These are phyloP conservation scores for Clausena lansium DNA, from an alignment of 345 rosid species.

Conservation along the genomic window DNA sequence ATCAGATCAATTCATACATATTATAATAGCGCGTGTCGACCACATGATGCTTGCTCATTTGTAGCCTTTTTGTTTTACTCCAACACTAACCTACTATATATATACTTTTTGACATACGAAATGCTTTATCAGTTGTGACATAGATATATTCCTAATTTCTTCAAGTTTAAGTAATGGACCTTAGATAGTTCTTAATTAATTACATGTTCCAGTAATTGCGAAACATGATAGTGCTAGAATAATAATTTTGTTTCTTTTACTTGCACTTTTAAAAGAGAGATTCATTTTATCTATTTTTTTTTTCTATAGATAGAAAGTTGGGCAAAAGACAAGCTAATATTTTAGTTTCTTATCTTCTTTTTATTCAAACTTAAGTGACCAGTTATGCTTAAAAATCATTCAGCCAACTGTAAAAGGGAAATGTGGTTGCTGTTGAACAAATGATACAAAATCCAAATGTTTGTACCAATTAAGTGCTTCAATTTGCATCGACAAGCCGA, in stretches of 20 bases:
- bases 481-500: conserved; percentile 12
- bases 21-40: too few relatives aligned
- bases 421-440: background rate
- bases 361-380: too few relatives aligned
- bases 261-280: background rate
- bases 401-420: background rate
- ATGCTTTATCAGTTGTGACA: background rate
- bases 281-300: background rate
- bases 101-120: background rate
- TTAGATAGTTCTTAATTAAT: background rate
- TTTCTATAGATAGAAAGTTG: background rate
- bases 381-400: too few relatives aligned
- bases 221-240: background rate
- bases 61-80: background rate
- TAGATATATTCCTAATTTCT: background rate
- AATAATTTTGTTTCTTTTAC: background rate
- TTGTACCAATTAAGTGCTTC: background rate
- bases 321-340: too few relatives aligned
- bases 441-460: background rate
- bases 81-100: background rate
- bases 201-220: background rate
- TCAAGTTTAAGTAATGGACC: background rate
- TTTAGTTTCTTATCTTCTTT: too few relatives aligned
- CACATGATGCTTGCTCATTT: background rate
- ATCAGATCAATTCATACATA: background rate